A percentile compares a stretch with the other conserved stretches of the same genome.
Conservation (phyloP, 306 rosid species). For the Corylus heterophylla region DNA sequence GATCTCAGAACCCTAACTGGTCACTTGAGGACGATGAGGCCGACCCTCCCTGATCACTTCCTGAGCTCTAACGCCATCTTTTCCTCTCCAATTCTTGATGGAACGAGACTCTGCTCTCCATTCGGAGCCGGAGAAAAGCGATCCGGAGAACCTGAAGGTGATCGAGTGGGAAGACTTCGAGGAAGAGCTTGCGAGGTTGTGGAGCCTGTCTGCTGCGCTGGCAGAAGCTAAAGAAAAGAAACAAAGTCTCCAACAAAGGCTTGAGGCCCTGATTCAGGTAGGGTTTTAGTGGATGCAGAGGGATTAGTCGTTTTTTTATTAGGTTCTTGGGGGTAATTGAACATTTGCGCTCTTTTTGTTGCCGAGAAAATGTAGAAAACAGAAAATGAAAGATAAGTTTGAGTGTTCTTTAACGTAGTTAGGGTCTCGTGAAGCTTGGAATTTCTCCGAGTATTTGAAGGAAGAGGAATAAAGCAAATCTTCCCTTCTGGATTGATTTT, state of each 20-base stretch:
- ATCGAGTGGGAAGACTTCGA: conserved; percentile 88
- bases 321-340: background rate
- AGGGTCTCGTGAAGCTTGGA: background rate
- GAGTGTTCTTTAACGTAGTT: background rate
- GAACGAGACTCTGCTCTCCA: conserved; percentile 41
- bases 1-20: conserved; percentile 36
- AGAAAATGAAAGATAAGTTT: background rate
- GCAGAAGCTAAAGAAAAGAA: conserved; percentile 60
- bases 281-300: conserved; percentile 36
- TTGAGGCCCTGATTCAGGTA: conserved; percentile 65
- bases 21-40: conserved; percentile 67
- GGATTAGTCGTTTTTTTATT: background rate
- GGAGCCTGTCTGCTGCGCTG: conserved; percentile 86
- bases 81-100: conserved; percentile 40
- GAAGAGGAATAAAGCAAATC: background rate
- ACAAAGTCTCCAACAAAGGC: conserved; percentile 55
- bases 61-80: conserved; percentile 17
- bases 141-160: conserved; percentile 52
- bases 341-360: background rate
- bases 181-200: conserved; percentile 72
- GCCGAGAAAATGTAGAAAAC: background rate
- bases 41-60: conserved; percentile 37
- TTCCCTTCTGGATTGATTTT: background rate
- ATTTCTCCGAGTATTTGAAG: background rate
- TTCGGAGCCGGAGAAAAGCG: conserved; percentile 31